phyloP scores from a whole-genome alignment of 208 protist genomes.

The Strigomonas galati region DNA sequence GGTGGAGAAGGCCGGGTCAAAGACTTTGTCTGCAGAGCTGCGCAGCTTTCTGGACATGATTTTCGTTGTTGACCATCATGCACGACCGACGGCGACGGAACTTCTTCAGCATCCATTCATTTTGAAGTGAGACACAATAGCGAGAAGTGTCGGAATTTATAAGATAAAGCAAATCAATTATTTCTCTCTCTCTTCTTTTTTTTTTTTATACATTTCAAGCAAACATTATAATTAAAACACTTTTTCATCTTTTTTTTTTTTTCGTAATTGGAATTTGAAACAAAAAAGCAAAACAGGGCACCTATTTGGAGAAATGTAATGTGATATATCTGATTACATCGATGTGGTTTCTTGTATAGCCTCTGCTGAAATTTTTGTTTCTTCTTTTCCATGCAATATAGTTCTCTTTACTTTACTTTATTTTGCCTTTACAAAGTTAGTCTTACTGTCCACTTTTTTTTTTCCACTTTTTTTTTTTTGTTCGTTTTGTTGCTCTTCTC shows the following conservation, averaged over 20 bases:
- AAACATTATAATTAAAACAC: not conserved
- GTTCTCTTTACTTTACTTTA: not conserved
- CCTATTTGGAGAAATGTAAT: too few relatives aligned
- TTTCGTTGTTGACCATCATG: slow-evolving; percentile 41
- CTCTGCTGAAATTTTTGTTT: too few relatives aligned
- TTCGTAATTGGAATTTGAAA: not conserved
- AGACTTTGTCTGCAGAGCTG: slow-evolving; percentile 24
- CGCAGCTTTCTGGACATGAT: slow-evolving; percentile 35
- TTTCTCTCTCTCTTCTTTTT: too few relatives aligned
- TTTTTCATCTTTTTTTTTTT: slow-evolving; percentile 6
- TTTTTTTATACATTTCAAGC: not conserved
- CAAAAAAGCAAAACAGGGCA: not conserved
- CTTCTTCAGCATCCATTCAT: slow-evolving; percentile 62
- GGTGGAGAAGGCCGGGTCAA: not conserved
- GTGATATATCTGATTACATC: not conserved
- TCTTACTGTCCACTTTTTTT: not conserved
- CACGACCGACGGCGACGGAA: slow-evolving; percentile 42
- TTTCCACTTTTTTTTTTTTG: not conserved
- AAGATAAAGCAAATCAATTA: too few relatives aligned
- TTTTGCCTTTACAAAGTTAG: slow-evolving; percentile 3
- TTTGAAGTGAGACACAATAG: too few relatives aligned
- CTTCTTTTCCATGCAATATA: too few relatives aligned
- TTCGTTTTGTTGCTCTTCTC: slow-evolving; percentile 4
- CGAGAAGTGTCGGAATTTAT: too few relatives aligned
- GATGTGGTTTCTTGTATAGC: not conserved